These are phyloP conservation scores for Sistotremastrum niveocremeum DNA, from an alignment of 768 basidiomycete species.

Conservation along the genomic window DNA sequence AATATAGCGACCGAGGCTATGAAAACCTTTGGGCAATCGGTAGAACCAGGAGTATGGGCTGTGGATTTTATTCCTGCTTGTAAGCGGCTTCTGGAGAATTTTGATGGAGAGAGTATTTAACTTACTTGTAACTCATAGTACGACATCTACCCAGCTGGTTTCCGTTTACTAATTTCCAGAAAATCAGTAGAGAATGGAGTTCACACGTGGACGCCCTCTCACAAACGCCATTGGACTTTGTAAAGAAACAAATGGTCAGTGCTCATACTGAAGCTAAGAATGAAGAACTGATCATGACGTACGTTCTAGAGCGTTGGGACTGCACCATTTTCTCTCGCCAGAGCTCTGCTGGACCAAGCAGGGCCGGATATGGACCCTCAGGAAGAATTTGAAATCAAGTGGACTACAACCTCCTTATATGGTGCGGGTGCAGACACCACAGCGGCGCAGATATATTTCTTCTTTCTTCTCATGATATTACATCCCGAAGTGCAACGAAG, in stretches of 20 bases:
- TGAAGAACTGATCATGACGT: neutral
- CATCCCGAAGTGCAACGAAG: slow-evolving; percentile 1
- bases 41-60: slow-evolving; percentile 1
- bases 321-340: neutral
- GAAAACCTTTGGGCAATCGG: slow-evolving; percentile 1
- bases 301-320: neutral
- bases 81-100: neutral
- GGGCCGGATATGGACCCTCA: too few relatives aligned
- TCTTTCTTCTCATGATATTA: slow-evolving; percentile 4
- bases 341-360: neutral
- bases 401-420: slow-evolving; percentile 4
- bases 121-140: slow-evolving; percentile 2
- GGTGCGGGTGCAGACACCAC: slow-evolving; percentile 1
- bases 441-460: neutral
- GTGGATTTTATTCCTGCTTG: slow-evolving; percentile 3
- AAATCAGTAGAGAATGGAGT: neutral
- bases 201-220: neutral
- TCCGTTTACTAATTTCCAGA: slow-evolving; percentile 10
- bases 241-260: slow-evolving; percentile 1
- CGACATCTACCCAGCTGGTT: slow-evolving; percentile 11
- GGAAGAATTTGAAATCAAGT: slow-evolving; percentile 3
- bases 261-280: neutral
- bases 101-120: neutral
- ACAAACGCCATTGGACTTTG: neutral
- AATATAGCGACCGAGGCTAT: slow-evolving; percentile 3